Base-by-base conservation (phyloP, 106 monocot species). In the Dendrobium catenatum region DNA sequence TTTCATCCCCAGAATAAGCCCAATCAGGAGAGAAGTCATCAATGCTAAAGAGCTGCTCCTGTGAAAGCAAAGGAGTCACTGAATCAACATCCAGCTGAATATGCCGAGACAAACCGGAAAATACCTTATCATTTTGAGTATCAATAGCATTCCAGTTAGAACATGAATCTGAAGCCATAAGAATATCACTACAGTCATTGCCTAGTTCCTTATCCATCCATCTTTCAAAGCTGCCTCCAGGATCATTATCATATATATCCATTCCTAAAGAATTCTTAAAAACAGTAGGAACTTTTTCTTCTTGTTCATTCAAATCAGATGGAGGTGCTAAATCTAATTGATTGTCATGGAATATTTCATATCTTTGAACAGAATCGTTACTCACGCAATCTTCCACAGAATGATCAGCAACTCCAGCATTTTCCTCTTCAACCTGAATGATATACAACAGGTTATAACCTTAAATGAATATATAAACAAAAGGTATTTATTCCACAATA, bases 11-110 rank as follows among this genome's bases (percentile, higher is more conserved):
- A 56, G 83, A 82, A 61, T 79, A 94, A 83, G 86, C 87, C 93
- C 93, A 91, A 76, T 86, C 88, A 20, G 93, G 93, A n/a, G 91
- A 89, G 80, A 87, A 91, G 77, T 94, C 93, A 51, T 81, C 46
- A 79, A 94, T 89, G 64, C 82, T 87, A 75, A 91, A 91, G 27
- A 89, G 83, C 51, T 94, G 91, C 24, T 88, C 88, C 24, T 88
- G 85, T 18, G 90, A 90, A 67, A 91, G 76, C 9, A 77, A 91
- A 51, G 94, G 91, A 41, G 85, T 68, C 55, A 88, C 15, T 75
- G 80, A 79, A 68, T 82, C 85, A 48, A 77, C 79, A 88, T 94
- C 86, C 75, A 91, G 86, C 72, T 89, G 85, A 75, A 83, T 78
- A 81, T 87, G 83, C 70, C 42, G 79, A 10, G 88, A 78, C 73